Conservation (phyloP, 495 filamentous ascomycete genomes). For the Parathielavia hyrcaniae region DNA sequence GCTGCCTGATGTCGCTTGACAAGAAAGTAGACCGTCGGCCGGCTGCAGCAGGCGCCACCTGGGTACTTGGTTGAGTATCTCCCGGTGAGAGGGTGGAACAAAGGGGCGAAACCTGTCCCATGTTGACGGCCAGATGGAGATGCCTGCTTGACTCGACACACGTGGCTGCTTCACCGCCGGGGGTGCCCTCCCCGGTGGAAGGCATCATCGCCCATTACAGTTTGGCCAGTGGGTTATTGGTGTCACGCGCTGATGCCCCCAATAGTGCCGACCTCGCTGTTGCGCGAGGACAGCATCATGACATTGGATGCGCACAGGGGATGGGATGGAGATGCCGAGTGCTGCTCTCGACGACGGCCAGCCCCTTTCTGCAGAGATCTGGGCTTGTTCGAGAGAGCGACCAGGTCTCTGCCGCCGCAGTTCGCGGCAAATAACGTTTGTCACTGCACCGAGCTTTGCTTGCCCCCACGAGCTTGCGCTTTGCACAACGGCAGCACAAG, state of each 20-base stretch:
- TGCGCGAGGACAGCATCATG: slow-evolving; percentile 3
- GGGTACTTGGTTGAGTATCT: slow-evolving; percentile 32
- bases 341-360: neutral
- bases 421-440: slow-evolving; percentile 35
- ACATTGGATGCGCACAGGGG: neutral
- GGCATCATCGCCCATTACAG: slow-evolving; percentile 3
- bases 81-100: slow-evolving; percentile 33
- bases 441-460: slow-evolving; percentile 34
- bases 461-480: slow-evolving; percentile 30
- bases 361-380: slow-evolving; percentile 21
- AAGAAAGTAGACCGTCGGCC: slow-evolving; percentile 41
- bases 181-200: slow-evolving; percentile 8
- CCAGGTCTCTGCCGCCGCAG: slow-evolving; percentile 26
- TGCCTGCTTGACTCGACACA: slow-evolving; percentile 47
- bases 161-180: slow-evolving; percentile 34
- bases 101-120: slow-evolving; percentile 37
- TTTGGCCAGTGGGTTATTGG: neutral
- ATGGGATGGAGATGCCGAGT: neutral
- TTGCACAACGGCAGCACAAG: slow-evolving; percentile 32
- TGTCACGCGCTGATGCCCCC: slow-evolving; percentile 5
- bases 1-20: slow-evolving; percentile 42
- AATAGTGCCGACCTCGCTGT: neutral
- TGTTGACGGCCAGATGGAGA: slow-evolving; percentile 32
- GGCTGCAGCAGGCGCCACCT: slow-evolving; percentile 48
- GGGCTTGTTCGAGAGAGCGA: slow-evolving; percentile 33